Conservation (phyloP, 2,329 filamentous ascomycete genomes). For the Emergomyces africanus region DNA sequence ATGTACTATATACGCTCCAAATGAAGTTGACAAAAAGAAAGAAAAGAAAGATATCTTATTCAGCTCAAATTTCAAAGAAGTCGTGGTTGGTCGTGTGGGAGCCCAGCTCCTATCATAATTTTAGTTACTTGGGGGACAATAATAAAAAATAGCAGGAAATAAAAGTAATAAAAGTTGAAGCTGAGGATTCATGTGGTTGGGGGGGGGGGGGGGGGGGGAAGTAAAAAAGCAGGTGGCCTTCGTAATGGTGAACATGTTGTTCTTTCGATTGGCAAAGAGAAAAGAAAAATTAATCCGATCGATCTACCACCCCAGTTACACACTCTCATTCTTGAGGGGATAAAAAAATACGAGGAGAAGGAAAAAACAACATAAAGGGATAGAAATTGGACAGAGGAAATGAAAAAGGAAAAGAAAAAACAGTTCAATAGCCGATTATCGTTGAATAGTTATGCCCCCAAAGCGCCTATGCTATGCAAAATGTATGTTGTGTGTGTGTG, state of each 20-base stretch:
- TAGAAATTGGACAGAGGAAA: neutral
- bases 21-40: no score
- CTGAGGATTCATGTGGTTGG: neutral
- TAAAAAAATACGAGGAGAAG: neutral
- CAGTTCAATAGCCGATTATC: neutral
- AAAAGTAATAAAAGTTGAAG: neutral
- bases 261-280: neutral
- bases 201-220: no score
- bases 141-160: neutral
- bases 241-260: neutral
- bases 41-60: no score
- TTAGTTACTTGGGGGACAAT: neutral
- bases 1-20: no score
- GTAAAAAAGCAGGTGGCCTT: neutral
- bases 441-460: neutral
- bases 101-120: neutral
- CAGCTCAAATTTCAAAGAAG: neutral
- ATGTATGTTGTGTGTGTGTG: no score
- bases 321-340: neutral
- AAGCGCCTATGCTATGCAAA: constrained; percentile 1
- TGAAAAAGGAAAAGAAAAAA: neutral
- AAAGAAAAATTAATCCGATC: no score
- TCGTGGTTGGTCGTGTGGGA: neutral
- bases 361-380: neutral
- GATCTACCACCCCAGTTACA: no score